A percentile compares a stretch with the other conserved stretches of the same genome.
These are phyloP conservation scores for Mortierella sp. DNA, from an alignment of 371 early-diverging fungal species.

Conservation along the genomic window DNA sequence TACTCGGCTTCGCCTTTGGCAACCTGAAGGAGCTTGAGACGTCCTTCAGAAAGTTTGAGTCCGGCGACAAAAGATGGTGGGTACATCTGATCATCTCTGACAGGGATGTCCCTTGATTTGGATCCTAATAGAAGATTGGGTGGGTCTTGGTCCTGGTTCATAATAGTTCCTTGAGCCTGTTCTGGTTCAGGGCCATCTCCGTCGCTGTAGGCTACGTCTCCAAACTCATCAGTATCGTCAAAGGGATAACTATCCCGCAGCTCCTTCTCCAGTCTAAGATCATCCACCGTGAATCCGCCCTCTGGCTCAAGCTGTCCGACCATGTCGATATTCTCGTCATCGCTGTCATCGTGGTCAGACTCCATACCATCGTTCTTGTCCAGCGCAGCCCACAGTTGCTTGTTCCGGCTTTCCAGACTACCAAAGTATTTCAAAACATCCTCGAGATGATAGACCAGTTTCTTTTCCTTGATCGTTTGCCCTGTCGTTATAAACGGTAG, in stretches of 20 bases:
- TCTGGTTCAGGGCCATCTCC: too few species aligned
- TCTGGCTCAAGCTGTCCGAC: neutral
- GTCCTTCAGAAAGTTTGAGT: neutral
- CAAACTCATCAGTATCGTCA: too few species aligned
- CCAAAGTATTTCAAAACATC: conserved; percentile 39
- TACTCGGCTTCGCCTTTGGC: conserved; percentile 1
- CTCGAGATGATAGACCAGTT: conserved; percentile 28
- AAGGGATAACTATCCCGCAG: too few species aligned
- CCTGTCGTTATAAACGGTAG: conserved; percentile 22
- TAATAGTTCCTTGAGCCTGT: too few species aligned
- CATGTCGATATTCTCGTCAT: neutral
- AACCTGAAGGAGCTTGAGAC: neutral
- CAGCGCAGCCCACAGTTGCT: conserved; percentile 17
- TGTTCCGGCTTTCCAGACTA: conserved; percentile 20
- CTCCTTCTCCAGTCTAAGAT: too few species aligned
- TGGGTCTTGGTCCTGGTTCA: too few species aligned
- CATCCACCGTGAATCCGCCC: too few species aligned
- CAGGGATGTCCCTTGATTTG: too few species aligned
- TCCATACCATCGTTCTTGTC: conserved; percentile 3
- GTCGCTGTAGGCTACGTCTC: too few species aligned
- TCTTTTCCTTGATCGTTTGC: conserved; percentile 4
- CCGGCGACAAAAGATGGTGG: conserved; percentile 13
- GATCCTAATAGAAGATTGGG: too few species aligned
- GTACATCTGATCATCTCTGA: neutral
- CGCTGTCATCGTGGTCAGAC: conserved; percentile 6